Base-by-base conservation (phyloP, 768 basidiomycete species). In the Austroboletus eburneus region DNA sequence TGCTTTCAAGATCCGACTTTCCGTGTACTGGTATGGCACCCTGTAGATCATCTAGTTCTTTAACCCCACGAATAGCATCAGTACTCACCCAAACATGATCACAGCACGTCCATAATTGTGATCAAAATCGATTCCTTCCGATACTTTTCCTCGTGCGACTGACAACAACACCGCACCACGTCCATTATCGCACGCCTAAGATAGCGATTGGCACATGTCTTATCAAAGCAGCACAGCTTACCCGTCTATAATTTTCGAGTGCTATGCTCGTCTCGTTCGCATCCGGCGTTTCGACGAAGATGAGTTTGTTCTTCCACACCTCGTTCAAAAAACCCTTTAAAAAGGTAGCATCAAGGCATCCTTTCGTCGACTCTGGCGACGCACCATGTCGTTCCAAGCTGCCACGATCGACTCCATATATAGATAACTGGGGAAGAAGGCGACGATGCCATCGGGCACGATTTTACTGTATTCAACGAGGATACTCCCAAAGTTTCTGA, bases 371-470 rank as follows among this genome's bases (percentile, higher is more conserved):
- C 1, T 30, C 18, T 29, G 13, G 37, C 23, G 38, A 70, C 85
- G 43, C 64, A 94, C 96, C 96, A 99, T 99, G 66, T 99, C 96
- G 62, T 98, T 97, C 96, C 96, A 99, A n/a, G 96, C 96, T 2
- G 93, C 92, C 10, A 98, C 96, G 49, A 99, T 99, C 20, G 91
- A 93, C 68, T 99, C 96, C 96, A 99, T 99, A 67, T 99, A 99
- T 13, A 99, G 81, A 70, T 99, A 99, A 69, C 90, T 92, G 17
- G 96, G 96, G 69, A 99, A 99, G 77, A 99, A 99, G 4, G 93
- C 94, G 17, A 98, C 96, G 51, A 99, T 89, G 12, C 96, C 96
- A 67, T 99, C 96, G 8, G 96, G 96, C 2, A 99, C 94, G 44
- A 90, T 91, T 64, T 94, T 94, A 72, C 90, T 91, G 73, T 96